Evolutionary conservation across 2,329 filamentous ascomycete species (phyloP).

Genomic region (Paramyrothecium roridum): DNA sequence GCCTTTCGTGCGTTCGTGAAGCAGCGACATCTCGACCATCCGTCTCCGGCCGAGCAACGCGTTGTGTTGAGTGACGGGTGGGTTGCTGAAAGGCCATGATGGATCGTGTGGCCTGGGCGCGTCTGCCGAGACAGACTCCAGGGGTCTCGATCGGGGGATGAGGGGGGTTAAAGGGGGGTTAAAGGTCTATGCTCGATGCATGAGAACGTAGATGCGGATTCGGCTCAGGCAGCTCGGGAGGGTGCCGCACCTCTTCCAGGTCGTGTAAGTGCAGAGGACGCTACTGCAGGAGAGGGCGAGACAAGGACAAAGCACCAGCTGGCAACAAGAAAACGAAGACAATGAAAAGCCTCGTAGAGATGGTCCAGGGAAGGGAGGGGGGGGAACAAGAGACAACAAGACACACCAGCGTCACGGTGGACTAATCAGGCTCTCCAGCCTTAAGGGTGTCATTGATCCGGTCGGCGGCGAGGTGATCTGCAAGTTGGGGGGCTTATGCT

Average conservation of each 20-base stretch:
- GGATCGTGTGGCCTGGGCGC: neutral
- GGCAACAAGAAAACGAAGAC: neutral
- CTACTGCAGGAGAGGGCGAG: neutral
- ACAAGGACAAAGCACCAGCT: neutral
- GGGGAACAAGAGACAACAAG: neutral
- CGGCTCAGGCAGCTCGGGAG: neutral
- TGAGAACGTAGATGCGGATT: neutral
- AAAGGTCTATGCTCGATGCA: neutral
- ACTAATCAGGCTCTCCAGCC: neutral
- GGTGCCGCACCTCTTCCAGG: neutral
- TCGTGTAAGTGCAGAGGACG: neutral
- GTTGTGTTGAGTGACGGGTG: constrained; percentile 49
- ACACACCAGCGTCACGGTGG: neutral
- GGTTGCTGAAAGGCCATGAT: constrained; percentile 60
- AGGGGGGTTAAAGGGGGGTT: constrained; percentile 3
- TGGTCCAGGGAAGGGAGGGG: neutral
- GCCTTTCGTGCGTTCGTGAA: constrained; percentile 19
- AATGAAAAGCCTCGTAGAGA: neutral
- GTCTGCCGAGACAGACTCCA: constrained; percentile 5
- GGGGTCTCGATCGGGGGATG: constrained; percentile 7
- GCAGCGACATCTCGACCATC: constrained; percentile 32
- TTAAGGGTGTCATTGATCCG: neutral
- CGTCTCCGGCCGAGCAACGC: constrained; percentile 38
- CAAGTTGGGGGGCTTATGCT: neutral
- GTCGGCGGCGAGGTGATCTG: neutral